These are phyloP conservation scores for Castanospermum australe DNA, from an alignment of 306 rosid genomes.

Conservation along the genomic window DNA sequence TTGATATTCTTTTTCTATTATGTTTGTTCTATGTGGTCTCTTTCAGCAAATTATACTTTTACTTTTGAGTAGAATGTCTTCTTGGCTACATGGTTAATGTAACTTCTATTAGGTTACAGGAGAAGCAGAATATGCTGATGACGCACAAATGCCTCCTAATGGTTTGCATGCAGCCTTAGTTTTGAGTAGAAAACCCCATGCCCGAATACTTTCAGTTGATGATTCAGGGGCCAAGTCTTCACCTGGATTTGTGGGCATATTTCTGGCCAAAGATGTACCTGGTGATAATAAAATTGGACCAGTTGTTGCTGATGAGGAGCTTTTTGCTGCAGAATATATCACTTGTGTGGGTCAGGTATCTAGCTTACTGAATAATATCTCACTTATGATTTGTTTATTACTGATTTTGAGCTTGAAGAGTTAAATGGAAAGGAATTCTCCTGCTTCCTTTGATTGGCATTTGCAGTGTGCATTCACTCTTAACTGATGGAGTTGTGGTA, in stretches of 20 bases:
- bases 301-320: slow-evolving; percentile 73
- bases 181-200: slow-evolving; percentile 90
- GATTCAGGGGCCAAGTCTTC: slow-evolving; percentile 64
- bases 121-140: slow-evolving; percentile 90
- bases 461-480: background rate
- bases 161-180: slow-evolving; percentile 88
- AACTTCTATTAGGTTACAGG: slow-evolving; percentile 75
- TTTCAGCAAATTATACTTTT: slow-evolving; percentile 20
- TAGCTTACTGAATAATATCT: slow-evolving; percentile 28
- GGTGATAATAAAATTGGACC: slow-evolving; percentile 74
- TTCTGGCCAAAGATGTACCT: slow-evolving; percentile 70
- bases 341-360: slow-evolving; percentile 96
- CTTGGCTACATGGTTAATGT: slow-evolving; percentile 22
- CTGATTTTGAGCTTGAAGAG: slow-evolving; percentile 5
- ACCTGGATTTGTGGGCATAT: slow-evolving; percentile 77
- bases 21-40: background rate
- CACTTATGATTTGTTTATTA: background rate
- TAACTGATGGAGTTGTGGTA: background rate
- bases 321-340: slow-evolving; percentile 73
- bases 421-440: slow-evolving; percentile 16
- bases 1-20: background rate
- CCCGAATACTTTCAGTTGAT: slow-evolving; percentile 69
- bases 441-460: slow-evolving; percentile 7
- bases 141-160: slow-evolving; percentile 61
- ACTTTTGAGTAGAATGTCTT: background rate